Percentiles rank a stretch among this genome's conserved stretches.
Conservation (phyloP, 192 early-diverging fungal species). For the Backusella liffmaniae region DNA sequence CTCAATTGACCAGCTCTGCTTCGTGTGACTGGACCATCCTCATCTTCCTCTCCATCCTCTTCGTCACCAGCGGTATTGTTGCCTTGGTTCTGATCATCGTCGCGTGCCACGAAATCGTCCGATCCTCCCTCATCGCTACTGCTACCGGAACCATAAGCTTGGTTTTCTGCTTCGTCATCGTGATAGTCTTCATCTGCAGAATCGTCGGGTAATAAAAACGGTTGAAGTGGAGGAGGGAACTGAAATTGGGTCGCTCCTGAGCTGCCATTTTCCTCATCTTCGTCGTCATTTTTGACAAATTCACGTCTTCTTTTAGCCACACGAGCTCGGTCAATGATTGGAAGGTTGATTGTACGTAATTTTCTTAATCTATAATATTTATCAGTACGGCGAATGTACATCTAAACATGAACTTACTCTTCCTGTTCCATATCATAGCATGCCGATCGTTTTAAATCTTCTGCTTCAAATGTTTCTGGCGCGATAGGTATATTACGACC, state of each 20-base stretch:
- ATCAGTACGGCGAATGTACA: neutral
- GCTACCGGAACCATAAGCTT: slow-evolving; percentile 29
- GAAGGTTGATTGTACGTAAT: slow-evolving; percentile 13
- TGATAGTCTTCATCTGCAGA: slow-evolving; percentile 41
- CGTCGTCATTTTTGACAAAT: slow-evolving; percentile 35
- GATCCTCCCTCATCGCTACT: slow-evolving; percentile 45
- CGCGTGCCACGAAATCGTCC: slow-evolving; percentile 24
- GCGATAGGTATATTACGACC: slow-evolving; percentile 58
- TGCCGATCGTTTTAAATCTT: slow-evolving; percentile 46
- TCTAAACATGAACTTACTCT: slow-evolving; percentile 23
- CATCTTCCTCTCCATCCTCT: slow-evolving; percentile 28
- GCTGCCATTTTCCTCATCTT: slow-evolving; percentile 24
- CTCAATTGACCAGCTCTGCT: slow-evolving; percentile 37
- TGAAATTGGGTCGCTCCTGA: neutral
- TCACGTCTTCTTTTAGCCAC: slow-evolving; percentile 27
- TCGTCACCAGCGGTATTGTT: slow-evolving; percentile 13
- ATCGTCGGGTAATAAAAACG: slow-evolving; percentile 33
- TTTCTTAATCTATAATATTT: neutral
- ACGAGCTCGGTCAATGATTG: slow-evolving; percentile 27
- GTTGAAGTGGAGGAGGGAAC: slow-evolving; percentile 4
- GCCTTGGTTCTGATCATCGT: slow-evolving; percentile 26
- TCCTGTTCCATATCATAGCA: slow-evolving; percentile 42
- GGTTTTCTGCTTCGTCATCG: slow-evolving; percentile 30
- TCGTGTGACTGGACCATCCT: slow-evolving; percentile 33
- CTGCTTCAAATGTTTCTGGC: slow-evolving; percentile 42